Percentiles rank a stretch among this genome's conserved stretches.
These are phyloP conservation scores for Brassica nigra DNA, from an alignment of 345 rosid genomes.

Conservation along the genomic window DNA sequence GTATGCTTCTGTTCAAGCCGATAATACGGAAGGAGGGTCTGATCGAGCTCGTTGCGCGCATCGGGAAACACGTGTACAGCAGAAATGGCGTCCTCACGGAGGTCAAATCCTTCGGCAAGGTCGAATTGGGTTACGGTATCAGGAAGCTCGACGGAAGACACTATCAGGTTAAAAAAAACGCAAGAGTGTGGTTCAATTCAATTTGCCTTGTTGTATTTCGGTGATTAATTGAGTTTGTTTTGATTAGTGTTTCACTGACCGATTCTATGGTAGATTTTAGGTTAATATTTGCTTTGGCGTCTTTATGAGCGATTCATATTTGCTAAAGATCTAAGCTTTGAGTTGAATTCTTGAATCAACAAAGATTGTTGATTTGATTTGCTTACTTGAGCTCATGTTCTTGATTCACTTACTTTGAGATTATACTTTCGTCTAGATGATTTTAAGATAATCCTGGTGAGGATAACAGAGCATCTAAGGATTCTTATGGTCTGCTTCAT, in stretches of 20 bases:
- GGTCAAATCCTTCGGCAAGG: conserved; percentile 60
- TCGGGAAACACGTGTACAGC: conserved; percentile 67
- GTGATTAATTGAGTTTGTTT: neutral
- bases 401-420: neutral
- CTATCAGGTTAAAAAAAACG: conserved; percentile 51
- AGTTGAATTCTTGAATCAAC: conserved; percentile 5
- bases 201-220: neutral
- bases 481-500: neutral
- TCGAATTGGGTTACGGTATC: conserved; percentile 88
- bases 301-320: neutral
- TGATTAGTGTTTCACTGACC: neutral
- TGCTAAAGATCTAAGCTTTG: neutral
- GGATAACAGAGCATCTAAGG: neutral
- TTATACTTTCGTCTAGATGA: neutral
- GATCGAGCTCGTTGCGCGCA: conserved; percentile 61
- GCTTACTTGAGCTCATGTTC: neutral
- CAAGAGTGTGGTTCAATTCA: neutral
- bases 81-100: conserved; percentile 79
- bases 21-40: conserved; percentile 52
- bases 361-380: neutral
- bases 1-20: conserved; percentile 84
- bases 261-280: neutral
- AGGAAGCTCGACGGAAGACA: conserved; percentile 75
- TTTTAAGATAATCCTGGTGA: neutral
- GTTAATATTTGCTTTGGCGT: neutral